Percentiles rank a stretch among this genome's conserved stretches.
phyloP scores from a whole-genome alignment of 2,329 filamentous ascomycete species.

The Chaetomiaceae sp. region DNA sequence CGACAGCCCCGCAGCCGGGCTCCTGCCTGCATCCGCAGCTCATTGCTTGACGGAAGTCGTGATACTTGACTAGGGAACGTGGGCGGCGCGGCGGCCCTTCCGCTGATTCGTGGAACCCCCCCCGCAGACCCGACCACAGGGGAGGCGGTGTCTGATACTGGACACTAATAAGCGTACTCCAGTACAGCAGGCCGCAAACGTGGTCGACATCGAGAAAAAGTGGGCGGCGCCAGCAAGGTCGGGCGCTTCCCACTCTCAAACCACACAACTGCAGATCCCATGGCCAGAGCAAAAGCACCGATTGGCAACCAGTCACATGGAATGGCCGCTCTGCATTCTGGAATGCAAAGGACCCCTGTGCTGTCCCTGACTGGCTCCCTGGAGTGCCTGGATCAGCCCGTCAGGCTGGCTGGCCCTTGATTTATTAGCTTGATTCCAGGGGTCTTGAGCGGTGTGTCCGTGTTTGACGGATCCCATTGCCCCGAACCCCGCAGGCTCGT shows the following conservation, averaged over 20 bases:
- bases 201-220: too few relatives aligned
- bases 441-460: neutral
- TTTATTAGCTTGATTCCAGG: too few relatives aligned
- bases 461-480: too few relatives aligned
- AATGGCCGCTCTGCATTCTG: slow-evolving; percentile 7
- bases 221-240: too few relatives aligned
- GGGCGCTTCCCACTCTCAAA: too few relatives aligned
- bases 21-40: slow-evolving; percentile 1
- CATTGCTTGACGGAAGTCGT: neutral
- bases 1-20: slow-evolving; percentile 13
- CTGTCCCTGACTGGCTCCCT: too few relatives aligned
- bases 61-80: slow-evolving; percentile 5
- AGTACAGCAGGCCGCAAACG: too few relatives aligned
- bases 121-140: slow-evolving; percentile 18
- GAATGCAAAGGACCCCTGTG: neutral
- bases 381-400: neutral
- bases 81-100: neutral
- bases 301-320: slow-evolving; percentile 19
- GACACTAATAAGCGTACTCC: too few relatives aligned
- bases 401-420: too few relatives aligned
- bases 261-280: neutral
- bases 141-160: slow-evolving; percentile 3
- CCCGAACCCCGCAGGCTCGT: neutral
- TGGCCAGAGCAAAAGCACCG: slow-evolving; percentile 9
- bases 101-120: slow-evolving; percentile 8